Conservation (phyloP, 331 rosid genomes). For the Erythrophleum ivorense region DNA sequence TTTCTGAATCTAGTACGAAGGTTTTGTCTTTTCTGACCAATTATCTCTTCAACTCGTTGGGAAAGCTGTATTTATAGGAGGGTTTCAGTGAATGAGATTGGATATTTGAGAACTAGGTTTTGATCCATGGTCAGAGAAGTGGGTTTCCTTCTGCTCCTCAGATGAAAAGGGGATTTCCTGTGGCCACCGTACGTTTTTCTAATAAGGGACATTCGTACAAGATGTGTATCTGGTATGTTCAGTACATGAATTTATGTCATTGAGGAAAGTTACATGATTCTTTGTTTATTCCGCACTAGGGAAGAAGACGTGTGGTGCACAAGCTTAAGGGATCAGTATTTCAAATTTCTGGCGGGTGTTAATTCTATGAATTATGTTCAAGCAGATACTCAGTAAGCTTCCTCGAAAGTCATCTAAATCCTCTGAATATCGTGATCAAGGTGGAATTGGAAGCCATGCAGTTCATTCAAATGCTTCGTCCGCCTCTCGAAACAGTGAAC, state of each 20-base stretch:
- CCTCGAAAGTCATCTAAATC: conserved; percentile 47
- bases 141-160: conserved; percentile 34
- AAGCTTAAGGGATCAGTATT: conserved; percentile 5
- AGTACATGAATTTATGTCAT: conserved; percentile 3
- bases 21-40: conserved; percentile 19
- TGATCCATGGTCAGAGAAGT: conserved; percentile 26
- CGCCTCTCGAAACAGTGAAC: conserved; percentile 51
- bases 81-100: conserved; percentile 13
- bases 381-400: conserved; percentile 42
- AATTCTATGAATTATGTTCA: conserved; percentile 43
- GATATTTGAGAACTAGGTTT: conserved; percentile 13
- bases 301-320: neutral
- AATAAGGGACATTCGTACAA: neutral
- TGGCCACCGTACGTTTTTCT: neutral
- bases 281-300: neutral
- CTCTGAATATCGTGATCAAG: conserved; percentile 35
- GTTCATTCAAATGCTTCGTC: conserved; percentile 43
- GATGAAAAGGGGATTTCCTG: conserved; percentile 28
- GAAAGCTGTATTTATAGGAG: conserved; percentile 8
- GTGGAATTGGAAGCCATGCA: conserved; percentile 38
- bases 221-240: conserved; percentile 6
- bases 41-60: neutral
- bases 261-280: conserved; percentile 27
- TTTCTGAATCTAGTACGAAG: conserved; percentile 19
- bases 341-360: conserved; percentile 33